Conservation (phyloP, 78 protist species). For the Chrysochromulina tobinii region DNA sequence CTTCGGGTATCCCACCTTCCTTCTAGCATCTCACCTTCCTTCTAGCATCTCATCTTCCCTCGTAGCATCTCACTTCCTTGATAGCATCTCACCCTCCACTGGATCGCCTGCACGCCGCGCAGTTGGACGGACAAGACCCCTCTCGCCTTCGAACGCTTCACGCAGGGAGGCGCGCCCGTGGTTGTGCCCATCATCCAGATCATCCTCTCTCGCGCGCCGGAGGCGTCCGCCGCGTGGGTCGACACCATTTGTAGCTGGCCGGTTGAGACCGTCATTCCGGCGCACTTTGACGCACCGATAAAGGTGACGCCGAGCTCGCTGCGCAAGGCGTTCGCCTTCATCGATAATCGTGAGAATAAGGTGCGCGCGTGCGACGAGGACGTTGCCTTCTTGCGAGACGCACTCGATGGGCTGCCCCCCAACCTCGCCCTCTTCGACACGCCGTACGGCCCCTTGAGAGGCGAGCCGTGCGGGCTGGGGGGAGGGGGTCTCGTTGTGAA, state of each 20-base stretch:
- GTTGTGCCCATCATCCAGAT: constrained; percentile 37
- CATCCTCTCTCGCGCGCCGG: constrained; percentile 14
- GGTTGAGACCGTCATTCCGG: constrained; percentile 5
- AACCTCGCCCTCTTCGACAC: not conserved
- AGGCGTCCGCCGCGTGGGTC: not conserved
- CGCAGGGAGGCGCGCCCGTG: not conserved
- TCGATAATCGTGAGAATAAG: not conserved
- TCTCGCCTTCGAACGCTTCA: not conserved
- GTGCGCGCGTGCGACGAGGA: not conserved
- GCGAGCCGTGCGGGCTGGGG: not conserved
- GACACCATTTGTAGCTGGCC: not conserved
- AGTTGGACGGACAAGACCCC: too few species aligned
- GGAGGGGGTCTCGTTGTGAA: too few species aligned
- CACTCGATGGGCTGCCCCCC: not conserved
- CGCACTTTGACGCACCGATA: constrained; percentile 32
- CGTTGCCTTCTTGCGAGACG: constrained; percentile 12
- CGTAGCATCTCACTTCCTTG: too few species aligned
- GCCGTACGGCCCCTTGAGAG: constrained; percentile 14
- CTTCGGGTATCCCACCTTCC: too few species aligned
- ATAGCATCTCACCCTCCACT: too few species aligned
- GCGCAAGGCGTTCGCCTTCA: not conserved
- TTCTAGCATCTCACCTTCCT: too few species aligned
- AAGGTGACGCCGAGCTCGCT: not conserved
- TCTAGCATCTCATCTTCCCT: too few species aligned
- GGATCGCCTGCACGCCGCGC: too few species aligned